A percentile compares a stretch with the other conserved stretches of the same genome.
These are phyloP conservation scores for Xylariaceae sp. DNA, from an alignment of 2,329 filamentous ascomycete species.

Conservation along the genomic window DNA sequence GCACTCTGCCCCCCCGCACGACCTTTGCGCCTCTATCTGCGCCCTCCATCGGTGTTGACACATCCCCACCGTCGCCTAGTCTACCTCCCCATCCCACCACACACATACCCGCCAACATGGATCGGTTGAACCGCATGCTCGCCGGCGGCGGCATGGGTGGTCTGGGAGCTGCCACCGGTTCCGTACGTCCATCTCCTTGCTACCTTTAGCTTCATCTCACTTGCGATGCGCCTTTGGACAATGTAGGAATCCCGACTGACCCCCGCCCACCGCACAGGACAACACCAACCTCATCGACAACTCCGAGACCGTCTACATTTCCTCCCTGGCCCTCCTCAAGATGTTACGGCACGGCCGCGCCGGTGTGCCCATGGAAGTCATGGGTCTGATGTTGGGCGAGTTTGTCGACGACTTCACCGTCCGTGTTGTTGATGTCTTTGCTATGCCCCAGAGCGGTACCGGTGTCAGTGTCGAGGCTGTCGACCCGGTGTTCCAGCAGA, in stretches of 20 bases:
- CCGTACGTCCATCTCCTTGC: constrained; percentile 44
- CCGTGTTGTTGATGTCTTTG: constrained; percentile 96
- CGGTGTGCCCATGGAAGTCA: constrained; percentile 99
- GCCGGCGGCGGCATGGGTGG: constrained; percentile 66
- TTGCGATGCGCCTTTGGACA: too few relatives aligned
- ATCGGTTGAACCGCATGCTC: constrained; percentile 86
- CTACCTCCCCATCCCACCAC: background rate
- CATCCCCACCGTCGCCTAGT: background rate
- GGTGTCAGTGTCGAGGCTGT: constrained; percentile 98
- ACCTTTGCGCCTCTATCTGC: background rate
- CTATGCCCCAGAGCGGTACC: constrained; percentile 98
- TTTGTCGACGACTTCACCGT: constrained; percentile 99
- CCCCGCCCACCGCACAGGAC: constrained; percentile 57
- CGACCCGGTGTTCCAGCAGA: constrained; percentile 97
- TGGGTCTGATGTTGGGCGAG: constrained; percentile 98
- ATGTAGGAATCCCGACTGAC: background rate
- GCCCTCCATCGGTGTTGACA: background rate
- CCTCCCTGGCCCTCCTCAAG: constrained; percentile 92
- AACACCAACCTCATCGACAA: constrained; percentile 93
- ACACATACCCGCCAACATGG: constrained; percentile 56
- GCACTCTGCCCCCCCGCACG: background rate
- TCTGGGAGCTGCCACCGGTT: constrained; percentile 56
- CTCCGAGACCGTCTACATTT: constrained; percentile 99
- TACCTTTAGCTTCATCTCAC: background rate
- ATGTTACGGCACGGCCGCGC: constrained; percentile 97